These are phyloP conservation scores for Neophaeococcomyces aloes DNA, from an alignment of 2,329 filamentous ascomycete species.

Conservation along the genomic window DNA sequence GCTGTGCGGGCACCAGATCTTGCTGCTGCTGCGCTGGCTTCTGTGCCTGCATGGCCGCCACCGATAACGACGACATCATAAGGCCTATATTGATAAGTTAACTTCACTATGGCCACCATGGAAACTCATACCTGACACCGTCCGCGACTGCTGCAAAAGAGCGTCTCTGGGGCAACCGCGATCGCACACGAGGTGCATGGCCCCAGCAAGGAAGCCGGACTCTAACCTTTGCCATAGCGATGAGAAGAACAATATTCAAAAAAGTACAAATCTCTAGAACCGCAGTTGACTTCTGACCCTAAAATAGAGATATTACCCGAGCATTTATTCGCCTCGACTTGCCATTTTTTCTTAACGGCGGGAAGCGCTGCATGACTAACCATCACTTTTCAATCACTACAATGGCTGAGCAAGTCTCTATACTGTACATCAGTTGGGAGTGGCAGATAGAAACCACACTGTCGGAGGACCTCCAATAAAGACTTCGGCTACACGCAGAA, in stretches of 20 bases:
- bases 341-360: no score
- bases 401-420: no score
- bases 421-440: no score
- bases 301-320: no score
- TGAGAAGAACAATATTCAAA: background rate
- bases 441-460: no score
- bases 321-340: no score
- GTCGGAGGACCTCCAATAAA: no score
- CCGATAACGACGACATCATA: conserved; percentile 95
- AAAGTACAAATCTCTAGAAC: no score
- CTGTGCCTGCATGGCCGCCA: conserved; percentile 87
- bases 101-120: background rate
- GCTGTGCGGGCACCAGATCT: conserved; percentile 80
- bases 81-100: conserved; percentile 36
- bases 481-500: no score
- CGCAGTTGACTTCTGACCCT: no score
- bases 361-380: no score
- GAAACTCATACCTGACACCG: conserved; percentile 11
- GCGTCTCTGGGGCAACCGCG: conserved; percentile 12
- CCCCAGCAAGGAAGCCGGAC: conserved; percentile 17
- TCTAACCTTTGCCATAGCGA: conserved; percentile 4
- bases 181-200: conserved; percentile 20
- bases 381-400: no score
- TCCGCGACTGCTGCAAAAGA: conserved; percentile 19
- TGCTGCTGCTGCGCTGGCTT: conserved; percentile 85